Evolutionary conservation across 352 stramenopile species (phyloP).

Genomic region (Phytopythium mirpurense): DNA sequence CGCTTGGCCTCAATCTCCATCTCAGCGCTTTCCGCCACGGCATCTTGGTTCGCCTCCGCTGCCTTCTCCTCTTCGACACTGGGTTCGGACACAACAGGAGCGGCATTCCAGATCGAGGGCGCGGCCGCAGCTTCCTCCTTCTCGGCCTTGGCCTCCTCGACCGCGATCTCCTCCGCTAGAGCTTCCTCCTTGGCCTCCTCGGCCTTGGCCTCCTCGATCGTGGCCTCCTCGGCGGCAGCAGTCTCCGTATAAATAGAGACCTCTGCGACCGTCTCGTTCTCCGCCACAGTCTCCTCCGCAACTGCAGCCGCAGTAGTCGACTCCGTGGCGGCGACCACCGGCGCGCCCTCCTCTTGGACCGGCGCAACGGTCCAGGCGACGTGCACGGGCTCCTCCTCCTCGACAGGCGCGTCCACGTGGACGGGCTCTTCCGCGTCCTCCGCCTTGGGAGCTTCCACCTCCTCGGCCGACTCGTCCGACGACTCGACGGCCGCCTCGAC

Average conservation of each 20-base stretch:
- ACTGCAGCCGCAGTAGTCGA: conserved; percentile 7
- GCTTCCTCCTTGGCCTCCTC: conserved; percentile 6
- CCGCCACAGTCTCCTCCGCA: conserved; percentile 9
- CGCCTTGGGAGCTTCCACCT: conserved; percentile 7
- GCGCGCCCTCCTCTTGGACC: background rate
- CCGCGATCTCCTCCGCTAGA: conserved; percentile 5
- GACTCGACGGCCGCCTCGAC: background rate
- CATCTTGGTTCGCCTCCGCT: conserved; percentile 13
- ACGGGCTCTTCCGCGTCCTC: conserved; percentile 7
- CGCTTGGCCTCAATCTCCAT: conserved; percentile 15
- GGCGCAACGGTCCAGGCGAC: conserved; percentile 3
- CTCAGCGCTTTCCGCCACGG: conserved; percentile 10
- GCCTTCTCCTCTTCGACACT: conserved; percentile 13
- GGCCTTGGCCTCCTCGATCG: conserved; percentile 7
- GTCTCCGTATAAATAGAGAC: background rate
- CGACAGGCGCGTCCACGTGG: conserved; percentile 6
- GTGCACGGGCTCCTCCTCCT: conserved; percentile 12
- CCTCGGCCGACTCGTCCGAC: conserved; percentile 9
- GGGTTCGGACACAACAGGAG: conserved; percentile 20
- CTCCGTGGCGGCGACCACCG: background rate
- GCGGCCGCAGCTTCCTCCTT: conserved; percentile 10
- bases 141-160: conserved; percentile 8
- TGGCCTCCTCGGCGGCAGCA: conserved; percentile 8
- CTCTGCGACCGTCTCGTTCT: conserved; percentile 5
- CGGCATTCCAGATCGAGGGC: conserved; percentile 40